Evolutionary conservation across 331 rosid genomes (phyloP), one percentile per base, ranked within the genome.

Genomic region (Ulmus americana): DNA sequence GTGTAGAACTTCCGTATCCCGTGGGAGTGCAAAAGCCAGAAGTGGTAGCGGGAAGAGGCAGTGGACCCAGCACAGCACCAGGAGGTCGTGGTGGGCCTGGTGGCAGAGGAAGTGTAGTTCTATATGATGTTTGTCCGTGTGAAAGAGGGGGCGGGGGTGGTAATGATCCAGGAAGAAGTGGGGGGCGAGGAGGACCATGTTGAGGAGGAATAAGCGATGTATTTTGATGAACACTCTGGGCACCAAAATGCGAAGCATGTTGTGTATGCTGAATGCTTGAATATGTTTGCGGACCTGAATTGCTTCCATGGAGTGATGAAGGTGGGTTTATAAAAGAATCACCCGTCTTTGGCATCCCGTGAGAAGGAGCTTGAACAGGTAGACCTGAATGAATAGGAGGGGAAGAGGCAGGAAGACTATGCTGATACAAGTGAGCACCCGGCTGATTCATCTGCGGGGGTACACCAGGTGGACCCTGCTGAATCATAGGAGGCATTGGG

Each of bases 111-210:
- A 59, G 59, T 39, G 67, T 71, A 60, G 69, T 62, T 45, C 69
- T 78, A 70, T 79, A 77, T 49, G 79, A 58, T 51, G 70, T 53
- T 45, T 81, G 84, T 61, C 81, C 87, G 53, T 79, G 91, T 22
- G 65, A 61, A 45, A 3, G 53, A 13, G 45, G 47, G 11, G 80
- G 69, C 52, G 82, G 77, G 44, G 80, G 78, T 10, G 74, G 84
- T 69, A 80, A 70, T 12, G 46, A 48, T 46, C 82, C 74, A 71
- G 50, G 16, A 39, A 82, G 76, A 38, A 59, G 82, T 52, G 70
- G 71, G 46, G 83, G 61, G 43, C 44, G 10, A 53, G 80, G 53
- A 52, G 68, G 71, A 39, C 70, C 78, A 65, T 55, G 61, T 49
- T 72, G 40, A 6, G 72, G 84, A 18, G 76, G 82, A 1, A 42